Percentiles rank a stretch among this genome's conserved stretches.
phyloP scores from a whole-genome alignment of 441 rosid genomes.

The Erodium trifolium region DNA sequence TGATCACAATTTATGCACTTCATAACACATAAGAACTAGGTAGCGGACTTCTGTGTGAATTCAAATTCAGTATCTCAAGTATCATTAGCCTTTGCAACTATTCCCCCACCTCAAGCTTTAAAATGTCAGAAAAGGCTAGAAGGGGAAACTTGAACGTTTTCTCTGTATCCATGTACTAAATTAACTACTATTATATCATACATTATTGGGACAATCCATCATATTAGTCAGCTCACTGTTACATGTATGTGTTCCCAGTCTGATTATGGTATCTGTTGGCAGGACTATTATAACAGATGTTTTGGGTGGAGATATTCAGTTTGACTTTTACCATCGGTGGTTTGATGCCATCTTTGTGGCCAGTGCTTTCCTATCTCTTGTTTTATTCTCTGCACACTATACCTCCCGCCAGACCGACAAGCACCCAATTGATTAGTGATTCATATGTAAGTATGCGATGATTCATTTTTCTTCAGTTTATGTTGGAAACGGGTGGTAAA shows the following conservation, averaged over 20 bases:
- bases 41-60: too few relatives aligned
- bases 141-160: too few relatives aligned
- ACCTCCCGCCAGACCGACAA: conserved; percentile 95
- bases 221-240: too few relatives aligned
- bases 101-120: too few relatives aligned
- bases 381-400: conserved; percentile 87
- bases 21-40: background rate
- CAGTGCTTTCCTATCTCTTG: conserved; percentile 88
- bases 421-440: conserved; percentile 73
- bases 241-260: too few relatives aligned
- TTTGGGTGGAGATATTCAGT: conserved; percentile 94
- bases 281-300: conserved; percentile 94
- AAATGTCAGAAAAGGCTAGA: too few relatives aligned
- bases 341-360: conserved; percentile 98
- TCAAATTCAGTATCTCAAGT: too few relatives aligned
- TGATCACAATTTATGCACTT: background rate
- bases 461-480: background rate
- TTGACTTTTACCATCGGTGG: conserved; percentile 97
- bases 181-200: too few relatives aligned
- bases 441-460: conserved; percentile 25
- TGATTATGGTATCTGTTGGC: conserved; percentile 24
- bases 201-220: too few relatives aligned
- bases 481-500: background rate
- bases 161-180: too few relatives aligned
- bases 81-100: too few relatives aligned